Base-by-base conservation (phyloP, 768 basidiomycete species). In the Russula sp. region DNA sequence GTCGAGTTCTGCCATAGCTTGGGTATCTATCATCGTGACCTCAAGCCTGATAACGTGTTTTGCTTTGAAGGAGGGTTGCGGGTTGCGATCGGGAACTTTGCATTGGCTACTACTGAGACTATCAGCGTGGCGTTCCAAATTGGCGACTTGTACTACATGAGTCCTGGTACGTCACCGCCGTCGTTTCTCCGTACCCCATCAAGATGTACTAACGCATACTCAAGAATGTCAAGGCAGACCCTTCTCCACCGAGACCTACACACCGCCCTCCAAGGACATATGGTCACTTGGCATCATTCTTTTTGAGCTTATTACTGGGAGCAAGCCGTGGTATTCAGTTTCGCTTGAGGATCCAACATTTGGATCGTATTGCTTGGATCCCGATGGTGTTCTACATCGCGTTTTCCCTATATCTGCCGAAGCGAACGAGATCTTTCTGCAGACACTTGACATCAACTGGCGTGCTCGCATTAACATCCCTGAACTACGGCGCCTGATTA, bases 81-180 rank as follows among this genome's bases (percentile, higher is more conserved):
- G 54, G 82, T 97, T 56, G 86, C 90, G 55, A 82, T 98, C 65
- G 95, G 93, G 41, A 96, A 98, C 75, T 98, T 98, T 73, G 96
- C 96, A 25, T 82, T 98, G 7, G 88, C 95, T 2, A 97, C 95
- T 5, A 88, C 88, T 20, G 93, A 96, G 65, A 83, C 81, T 70
- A 77, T 83, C 58, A 93, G 91, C 69, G 82, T 81, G 58, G 95
- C 98, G 73, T 93, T 94, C 74, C 84, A 91, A 54, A 97, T 94
- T 38, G 95, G 95, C n/a, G 93, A 91, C 68, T 84, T 94, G n/a
- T 97, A 93, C 74, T 96, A 97, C 75, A 95, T 98, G 89, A 94
- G 92, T 70, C 95, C 95, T 74, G 93, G 90, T 85, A 73, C 53
- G 81, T 73, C 58, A 64, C 71, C 16, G 8, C n/a, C 53, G 36